phyloP scores from a whole-genome alignment of 208 protist species.

The Lotmaria passim region DNA sequence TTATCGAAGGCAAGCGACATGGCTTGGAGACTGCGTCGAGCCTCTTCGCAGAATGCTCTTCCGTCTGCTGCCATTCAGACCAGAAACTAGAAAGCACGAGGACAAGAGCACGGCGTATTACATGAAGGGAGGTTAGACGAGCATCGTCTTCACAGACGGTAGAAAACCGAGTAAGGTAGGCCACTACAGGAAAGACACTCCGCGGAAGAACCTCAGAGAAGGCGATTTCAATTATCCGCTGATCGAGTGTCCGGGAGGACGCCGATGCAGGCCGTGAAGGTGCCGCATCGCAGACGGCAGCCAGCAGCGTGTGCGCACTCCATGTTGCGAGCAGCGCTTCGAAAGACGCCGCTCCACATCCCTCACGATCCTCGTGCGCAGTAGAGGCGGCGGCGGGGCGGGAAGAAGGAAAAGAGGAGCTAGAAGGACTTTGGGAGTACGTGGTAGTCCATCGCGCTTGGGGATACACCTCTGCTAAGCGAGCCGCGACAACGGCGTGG shows the following conservation, averaged over 20 bases:
- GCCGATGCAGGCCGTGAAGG: background rate
- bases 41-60: background rate
- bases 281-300: background rate
- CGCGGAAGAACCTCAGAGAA: slow-evolving; percentile 1
- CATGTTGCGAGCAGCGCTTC: slow-evolving; percentile 28
- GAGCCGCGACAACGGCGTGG: background rate
- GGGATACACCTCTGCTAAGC: slow-evolving; percentile 22
- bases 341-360: background rate
- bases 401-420: background rate
- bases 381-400: background rate
- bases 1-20: background rate
- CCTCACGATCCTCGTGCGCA: background rate
- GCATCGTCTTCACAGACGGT: background rate
- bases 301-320: slow-evolving; percentile 28
- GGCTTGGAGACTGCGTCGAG: background rate
- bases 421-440: background rate
- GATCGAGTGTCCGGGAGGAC: no score
- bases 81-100: slow-evolving; percentile 25
- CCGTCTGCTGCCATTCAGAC: slow-evolving; percentile 10
- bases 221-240: background rate
- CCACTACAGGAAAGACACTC: slow-evolving; percentile 22
- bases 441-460: background rate
- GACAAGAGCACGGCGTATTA: slow-evolving; percentile 14
- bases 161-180: slow-evolving; percentile 9
- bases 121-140: background rate